These are phyloP conservation scores for Mrakia hoshinonis DNA, from an alignment of 768 basidiomycete genomes.

Conservation along the genomic window DNA sequence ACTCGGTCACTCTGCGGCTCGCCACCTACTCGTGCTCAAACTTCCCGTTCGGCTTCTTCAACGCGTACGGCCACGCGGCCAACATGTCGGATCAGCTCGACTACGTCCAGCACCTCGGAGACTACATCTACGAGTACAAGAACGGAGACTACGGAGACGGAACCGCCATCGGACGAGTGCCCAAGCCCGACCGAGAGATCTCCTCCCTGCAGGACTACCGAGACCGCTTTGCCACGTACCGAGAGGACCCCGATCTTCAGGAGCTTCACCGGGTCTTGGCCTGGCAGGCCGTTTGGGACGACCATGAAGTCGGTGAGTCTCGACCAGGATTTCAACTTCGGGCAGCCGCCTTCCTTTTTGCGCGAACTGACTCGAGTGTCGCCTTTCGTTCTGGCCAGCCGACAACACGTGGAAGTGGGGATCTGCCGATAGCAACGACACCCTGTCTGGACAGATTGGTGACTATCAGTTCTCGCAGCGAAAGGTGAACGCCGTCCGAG, in stretches of 20 bases:
- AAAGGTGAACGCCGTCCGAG: constrained; percentile 53
- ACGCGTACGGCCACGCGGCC: constrained; percentile 53
- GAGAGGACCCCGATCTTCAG: constrained; percentile 49
- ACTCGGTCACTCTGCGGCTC: constrained; percentile 47
- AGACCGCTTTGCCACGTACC: constrained; percentile 44
- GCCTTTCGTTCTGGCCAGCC: constrained; percentile 49
- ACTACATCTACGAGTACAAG: constrained; percentile 44
- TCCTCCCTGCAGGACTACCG: constrained; percentile 52
- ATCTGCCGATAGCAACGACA: constrained; percentile 52
- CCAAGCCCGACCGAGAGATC: constrained; percentile 49
- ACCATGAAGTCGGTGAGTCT: not conserved
- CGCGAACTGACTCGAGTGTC: constrained; percentile 32
- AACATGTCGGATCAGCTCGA: constrained; percentile 50
- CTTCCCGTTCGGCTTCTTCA: constrained; percentile 53
- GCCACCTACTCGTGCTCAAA: constrained; percentile 56
- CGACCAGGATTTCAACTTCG: too few species aligned
- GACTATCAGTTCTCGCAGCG: constrained; percentile 55
- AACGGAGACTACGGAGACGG: constrained; percentile 39
- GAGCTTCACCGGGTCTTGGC: constrained; percentile 49
- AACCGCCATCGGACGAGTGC: constrained; percentile 48
- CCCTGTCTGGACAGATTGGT: constrained; percentile 47
- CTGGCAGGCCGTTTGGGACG: constrained; percentile 43
- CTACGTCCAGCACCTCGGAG: constrained; percentile 51
- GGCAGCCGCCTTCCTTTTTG: not conserved
- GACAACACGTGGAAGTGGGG: constrained; percentile 55